These are phyloP conservation scores for Saccharum hybrid DNA, from an alignment of 202 grass and related monocot genomes.

Conservation along the genomic window DNA sequence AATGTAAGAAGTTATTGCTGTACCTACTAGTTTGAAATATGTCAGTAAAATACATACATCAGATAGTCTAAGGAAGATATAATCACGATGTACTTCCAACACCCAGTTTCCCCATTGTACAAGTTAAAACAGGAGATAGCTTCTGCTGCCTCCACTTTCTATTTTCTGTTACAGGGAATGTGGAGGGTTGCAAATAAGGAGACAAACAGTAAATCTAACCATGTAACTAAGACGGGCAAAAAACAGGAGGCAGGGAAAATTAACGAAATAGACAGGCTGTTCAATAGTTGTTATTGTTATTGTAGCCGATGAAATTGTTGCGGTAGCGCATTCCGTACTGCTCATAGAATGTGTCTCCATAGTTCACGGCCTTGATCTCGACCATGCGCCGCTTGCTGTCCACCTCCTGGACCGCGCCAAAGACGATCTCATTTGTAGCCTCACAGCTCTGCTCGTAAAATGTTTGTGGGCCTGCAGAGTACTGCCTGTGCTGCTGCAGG, in stretches of 20 bases:
- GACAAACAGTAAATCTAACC: conserved; percentile 31
- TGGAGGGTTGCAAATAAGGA: neutral
- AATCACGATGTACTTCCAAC: conserved; percentile 35
- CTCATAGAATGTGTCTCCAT: conserved; percentile 81
- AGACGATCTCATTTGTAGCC: conserved; percentile 88
- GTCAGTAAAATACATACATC: conserved; percentile 11
- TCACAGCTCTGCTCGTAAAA: conserved; percentile 91
- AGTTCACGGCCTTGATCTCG: conserved; percentile 95
- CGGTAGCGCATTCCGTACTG: conserved; percentile 82
- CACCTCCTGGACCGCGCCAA: conserved; percentile 90
- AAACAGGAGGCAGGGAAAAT: neutral
- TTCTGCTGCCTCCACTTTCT: conserved; percentile 31
- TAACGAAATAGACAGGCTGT: conserved; percentile 4
- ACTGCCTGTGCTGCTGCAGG: conserved; percentile 87
- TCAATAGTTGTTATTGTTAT: conserved; percentile 51
- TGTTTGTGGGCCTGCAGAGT: conserved; percentile 77
- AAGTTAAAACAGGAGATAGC: conserved; percentile 26
- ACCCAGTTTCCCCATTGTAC: conserved; percentile 33
- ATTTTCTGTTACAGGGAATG: conserved; percentile 37
- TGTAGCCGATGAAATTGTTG: conserved; percentile 78
- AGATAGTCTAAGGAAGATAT: neutral
- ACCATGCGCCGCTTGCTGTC: conserved; percentile 76
- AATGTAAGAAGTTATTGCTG: neutral
- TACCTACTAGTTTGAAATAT: neutral
- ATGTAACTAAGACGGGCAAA: conserved; percentile 40